Percentiles rank a stretch among this genome's conserved stretches.
Conservation (phyloP, 2,329 filamentous ascomycete species). For the Neofusicoccum umdonicola region DNA sequence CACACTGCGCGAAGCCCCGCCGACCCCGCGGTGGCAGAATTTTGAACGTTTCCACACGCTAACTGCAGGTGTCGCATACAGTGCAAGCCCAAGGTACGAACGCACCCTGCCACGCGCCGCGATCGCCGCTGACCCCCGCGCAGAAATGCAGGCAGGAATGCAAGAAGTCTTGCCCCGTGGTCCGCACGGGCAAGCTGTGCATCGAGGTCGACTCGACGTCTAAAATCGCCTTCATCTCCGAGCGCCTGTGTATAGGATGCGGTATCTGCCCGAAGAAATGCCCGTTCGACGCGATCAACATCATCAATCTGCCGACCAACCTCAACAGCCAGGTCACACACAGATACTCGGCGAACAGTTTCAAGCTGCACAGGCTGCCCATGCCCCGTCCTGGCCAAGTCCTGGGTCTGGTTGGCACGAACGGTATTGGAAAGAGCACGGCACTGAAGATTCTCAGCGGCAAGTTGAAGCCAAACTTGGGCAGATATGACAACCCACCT, state of each 20-base stretch:
- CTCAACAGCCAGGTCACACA: conserved; percentile 97
- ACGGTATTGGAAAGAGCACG: conserved; percentile 99
- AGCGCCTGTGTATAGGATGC: conserved; percentile 93
- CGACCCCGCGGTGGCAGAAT: conserved; percentile 25
- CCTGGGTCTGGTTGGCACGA: conserved; percentile 93
- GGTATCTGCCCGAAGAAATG: conserved; percentile 99
- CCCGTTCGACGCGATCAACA: conserved; percentile 96
- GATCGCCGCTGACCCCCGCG: neutral
- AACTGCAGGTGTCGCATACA: conserved; percentile 38
- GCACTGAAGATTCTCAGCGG: conserved; percentile 97
- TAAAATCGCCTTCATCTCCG: conserved; percentile 97
- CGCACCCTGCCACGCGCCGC: neutral
- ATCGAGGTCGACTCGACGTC: conserved; percentile 89
- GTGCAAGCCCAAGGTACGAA: conserved; percentile 81
- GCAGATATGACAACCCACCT: conserved; percentile 90
- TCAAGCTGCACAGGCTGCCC: conserved; percentile 96
- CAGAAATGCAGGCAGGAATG: conserved; percentile 99
- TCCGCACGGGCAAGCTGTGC: conserved; percentile 94
- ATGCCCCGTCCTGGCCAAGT: conserved; percentile 96
- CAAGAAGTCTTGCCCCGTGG: conserved; percentile 97
- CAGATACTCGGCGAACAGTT: conserved; percentile 98
- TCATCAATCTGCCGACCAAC: conserved; percentile 99
- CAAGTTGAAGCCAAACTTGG: conserved; percentile 97
- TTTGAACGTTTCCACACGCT: conserved; percentile 21
- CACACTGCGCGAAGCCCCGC: conserved; percentile 20